phyloP scores from a whole-genome alignment of 2,329 filamentous ascomycete species.

The Fonsecaea multimorphosa region DNA sequence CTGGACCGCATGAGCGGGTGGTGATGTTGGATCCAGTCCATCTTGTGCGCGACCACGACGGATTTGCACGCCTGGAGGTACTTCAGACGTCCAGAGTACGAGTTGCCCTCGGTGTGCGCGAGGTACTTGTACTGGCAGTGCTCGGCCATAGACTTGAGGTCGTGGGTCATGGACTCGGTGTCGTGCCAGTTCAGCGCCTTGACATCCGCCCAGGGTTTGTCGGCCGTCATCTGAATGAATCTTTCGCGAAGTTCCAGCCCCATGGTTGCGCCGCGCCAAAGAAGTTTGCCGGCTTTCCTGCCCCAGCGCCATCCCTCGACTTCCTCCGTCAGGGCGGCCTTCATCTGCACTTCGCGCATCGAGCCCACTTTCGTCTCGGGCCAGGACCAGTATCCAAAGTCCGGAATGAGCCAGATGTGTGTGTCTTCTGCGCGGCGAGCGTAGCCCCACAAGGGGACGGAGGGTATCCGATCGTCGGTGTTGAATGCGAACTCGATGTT shows the following conservation, averaged over 20 bases:
- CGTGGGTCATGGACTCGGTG: conserved; percentile 47
- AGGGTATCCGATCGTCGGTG: conserved; percentile 51
- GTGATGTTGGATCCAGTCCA: conserved; percentile 58
- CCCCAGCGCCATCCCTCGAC: conserved; percentile 32
- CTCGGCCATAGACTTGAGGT: conserved; percentile 58
- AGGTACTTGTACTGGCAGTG: conserved; percentile 63
- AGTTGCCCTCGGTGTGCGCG: conserved; percentile 60
- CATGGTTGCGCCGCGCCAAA: conserved; percentile 57
- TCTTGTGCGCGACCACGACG: conserved; percentile 57
- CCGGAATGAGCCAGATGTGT: conserved; percentile 57
- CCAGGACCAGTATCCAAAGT: conserved; percentile 62
- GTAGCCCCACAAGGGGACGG: conserved; percentile 53
- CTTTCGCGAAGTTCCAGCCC: conserved; percentile 48
- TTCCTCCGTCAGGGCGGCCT: conserved; percentile 29
- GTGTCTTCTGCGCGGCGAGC: conserved; percentile 49
- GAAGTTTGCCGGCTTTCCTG: conserved; percentile 53
- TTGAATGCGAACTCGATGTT: conserved; percentile 59
- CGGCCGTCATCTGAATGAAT: conserved; percentile 48
- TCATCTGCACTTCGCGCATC: conserved; percentile 50
- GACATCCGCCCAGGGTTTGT: conserved; percentile 57
- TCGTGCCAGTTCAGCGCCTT: conserved; percentile 51
- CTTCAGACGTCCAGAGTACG: conserved; percentile 61
- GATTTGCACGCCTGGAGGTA: conserved; percentile 60
- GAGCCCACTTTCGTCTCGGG: conserved; percentile 55
- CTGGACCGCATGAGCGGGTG: conserved; percentile 53